A percentile compares a stretch with the other conserved stretches of the same genome.
phyloP scores from a whole-genome alignment of 2,329 filamentous ascomycete genomes.

The Ilyonectria sp. region DNA sequence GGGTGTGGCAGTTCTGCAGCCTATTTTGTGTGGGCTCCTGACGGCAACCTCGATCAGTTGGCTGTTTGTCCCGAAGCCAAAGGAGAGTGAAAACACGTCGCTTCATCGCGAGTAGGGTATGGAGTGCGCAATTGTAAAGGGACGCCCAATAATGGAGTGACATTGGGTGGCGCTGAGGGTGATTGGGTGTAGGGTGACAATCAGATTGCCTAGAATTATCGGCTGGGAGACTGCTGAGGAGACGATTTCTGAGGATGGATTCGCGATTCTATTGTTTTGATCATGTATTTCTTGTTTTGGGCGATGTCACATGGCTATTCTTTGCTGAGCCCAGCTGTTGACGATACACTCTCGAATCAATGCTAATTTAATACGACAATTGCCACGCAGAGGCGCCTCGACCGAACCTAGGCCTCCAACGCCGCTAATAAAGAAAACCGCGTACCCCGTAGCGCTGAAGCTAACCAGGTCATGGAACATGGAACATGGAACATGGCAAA shows the following conservation, averaged over 20 bases:
- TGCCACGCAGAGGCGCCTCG: too few species aligned
- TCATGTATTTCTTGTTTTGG: too few species aligned
- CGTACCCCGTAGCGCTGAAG: slow-evolving; percentile 6
- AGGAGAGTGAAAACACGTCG: slow-evolving; percentile 48
- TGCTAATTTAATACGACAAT: too few species aligned
- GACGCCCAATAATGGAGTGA: too few species aligned
- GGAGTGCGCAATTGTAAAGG: neutral
- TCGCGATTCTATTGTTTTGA: too few species aligned
- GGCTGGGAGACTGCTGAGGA: too few species aligned
- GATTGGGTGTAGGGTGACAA: neutral
- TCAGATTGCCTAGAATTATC: too few species aligned
- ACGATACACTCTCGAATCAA: too few species aligned
- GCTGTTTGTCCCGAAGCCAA: slow-evolving; percentile 60
- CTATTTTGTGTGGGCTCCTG: slow-evolving; percentile 65
- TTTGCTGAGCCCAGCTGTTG: too few species aligned
- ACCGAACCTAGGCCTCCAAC: too few species aligned
- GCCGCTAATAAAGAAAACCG: neutral
- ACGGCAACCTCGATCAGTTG: slow-evolving; percentile 63
- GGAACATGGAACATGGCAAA: neutral
- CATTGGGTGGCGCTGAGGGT: neutral
- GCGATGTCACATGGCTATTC: too few species aligned
- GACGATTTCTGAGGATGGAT: too few species aligned
- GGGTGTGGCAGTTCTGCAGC: slow-evolving; percentile 66
- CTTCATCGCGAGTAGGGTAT: slow-evolving; percentile 54
- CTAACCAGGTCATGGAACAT: slow-evolving; percentile 1